Evolutionary conservation across 768 basidiomycete genomes (phyloP).

Genomic region (Russula sp.): DNA sequence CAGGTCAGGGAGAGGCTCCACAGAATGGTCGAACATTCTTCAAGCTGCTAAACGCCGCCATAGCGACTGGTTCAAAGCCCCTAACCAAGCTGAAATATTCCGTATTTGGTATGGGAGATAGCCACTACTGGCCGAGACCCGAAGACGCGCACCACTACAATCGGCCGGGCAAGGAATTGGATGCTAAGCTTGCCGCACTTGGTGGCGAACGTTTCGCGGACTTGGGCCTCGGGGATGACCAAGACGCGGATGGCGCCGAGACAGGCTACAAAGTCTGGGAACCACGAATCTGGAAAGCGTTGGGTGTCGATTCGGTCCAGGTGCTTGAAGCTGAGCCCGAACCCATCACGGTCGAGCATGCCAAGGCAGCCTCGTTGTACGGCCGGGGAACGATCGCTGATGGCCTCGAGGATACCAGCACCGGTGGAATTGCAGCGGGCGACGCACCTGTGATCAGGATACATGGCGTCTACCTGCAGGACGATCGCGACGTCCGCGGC

Average conservation of each 20-base stretch:
- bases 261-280: slow-evolving; percentile 99
- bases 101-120: slow-evolving; percentile 96
- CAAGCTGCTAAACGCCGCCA: slow-evolving; percentile 73
- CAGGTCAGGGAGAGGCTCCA: slow-evolving; percentile 96
- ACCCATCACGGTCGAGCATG: slow-evolving; percentile 97
- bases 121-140: slow-evolving; percentile 96
- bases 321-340: slow-evolving; percentile 92
- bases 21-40: slow-evolving; percentile 91
- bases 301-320: slow-evolving; percentile 87
- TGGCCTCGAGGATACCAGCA: slow-evolving; percentile 78
- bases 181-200: slow-evolving; percentile 68
- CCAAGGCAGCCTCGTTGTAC: slow-evolving; percentile 93
- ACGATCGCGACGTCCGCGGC: slow-evolving; percentile 97
- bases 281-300: slow-evolving; percentile 83
- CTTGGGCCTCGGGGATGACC: slow-evolving; percentile 91
- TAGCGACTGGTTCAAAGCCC: slow-evolving; percentile 49
- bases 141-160: slow-evolving; percentile 99
- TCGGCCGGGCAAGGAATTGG: slow-evolving; percentile 89
- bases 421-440: slow-evolving; percentile 85
- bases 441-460: slow-evolving; percentile 98
- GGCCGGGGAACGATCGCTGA: slow-evolving; percentile 93
- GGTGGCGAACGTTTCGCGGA: slow-evolving; percentile 70
- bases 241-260: slow-evolving; percentile 92
- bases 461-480: slow-evolving; percentile 94
- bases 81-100: slow-evolving; percentile 64